These are phyloP conservation scores for Fusarium nanum DNA, from an alignment of 2,329 filamentous ascomycete genomes.

Conservation along the genomic window DNA sequence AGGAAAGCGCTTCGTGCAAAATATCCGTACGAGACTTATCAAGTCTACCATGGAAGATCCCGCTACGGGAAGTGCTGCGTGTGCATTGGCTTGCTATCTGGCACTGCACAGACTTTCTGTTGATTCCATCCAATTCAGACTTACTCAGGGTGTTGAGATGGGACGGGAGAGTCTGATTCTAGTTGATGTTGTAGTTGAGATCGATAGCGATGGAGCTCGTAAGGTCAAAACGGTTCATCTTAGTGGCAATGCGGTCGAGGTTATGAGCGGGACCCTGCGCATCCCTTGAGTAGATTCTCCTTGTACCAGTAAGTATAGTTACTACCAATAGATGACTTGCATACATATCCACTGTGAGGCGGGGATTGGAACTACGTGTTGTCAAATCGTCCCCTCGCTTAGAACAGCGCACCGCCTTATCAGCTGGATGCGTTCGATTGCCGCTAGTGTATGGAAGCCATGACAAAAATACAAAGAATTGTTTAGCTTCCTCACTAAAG, in stretches of 20 bases:
- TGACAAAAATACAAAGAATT: too few relatives aligned
- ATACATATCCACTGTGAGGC: too few relatives aligned
- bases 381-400: too few relatives aligned
- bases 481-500: too few relatives aligned
- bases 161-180: conserved; percentile 64
- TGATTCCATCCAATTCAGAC: conserved; percentile 55
- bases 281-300: background rate
- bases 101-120: conserved; percentile 51
- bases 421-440: too few relatives aligned
- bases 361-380: too few relatives aligned
- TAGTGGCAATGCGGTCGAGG: conserved; percentile 12
- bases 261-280: conserved; percentile 12
- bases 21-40: conserved; percentile 70
- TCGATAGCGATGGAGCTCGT: background rate
- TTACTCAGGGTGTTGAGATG: conserved; percentile 76
- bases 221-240: conserved; percentile 22
- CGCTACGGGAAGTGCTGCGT: conserved; percentile 71
- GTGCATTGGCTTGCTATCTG: conserved; percentile 66
- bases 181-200: conserved; percentile 55
- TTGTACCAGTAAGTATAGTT: too few relatives aligned
- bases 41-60: conserved; percentile 64
- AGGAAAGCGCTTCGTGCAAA: conserved; percentile 39
- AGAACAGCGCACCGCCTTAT: too few relatives aligned
- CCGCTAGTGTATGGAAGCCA: too few relatives aligned
- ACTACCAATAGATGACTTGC: too few relatives aligned